Evolutionary conservation across 108 stramenopile genomes (phyloP).

Genomic region (Conticribra guillardii): DNA sequence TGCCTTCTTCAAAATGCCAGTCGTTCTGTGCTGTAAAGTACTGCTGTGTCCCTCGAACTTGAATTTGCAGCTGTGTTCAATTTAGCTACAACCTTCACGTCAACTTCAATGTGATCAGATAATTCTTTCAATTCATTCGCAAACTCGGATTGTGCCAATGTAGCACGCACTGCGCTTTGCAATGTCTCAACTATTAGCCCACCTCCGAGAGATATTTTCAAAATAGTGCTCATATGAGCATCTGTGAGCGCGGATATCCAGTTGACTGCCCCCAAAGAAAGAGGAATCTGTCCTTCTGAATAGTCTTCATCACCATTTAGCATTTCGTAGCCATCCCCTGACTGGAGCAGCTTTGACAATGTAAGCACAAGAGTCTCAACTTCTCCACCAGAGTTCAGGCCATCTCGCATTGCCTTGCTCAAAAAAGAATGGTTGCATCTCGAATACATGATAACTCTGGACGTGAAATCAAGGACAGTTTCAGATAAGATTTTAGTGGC

Average conservation of each 20-base stretch:
- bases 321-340: constrained; percentile 13
- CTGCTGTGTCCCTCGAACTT: constrained; percentile 13
- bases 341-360: constrained; percentile 43
- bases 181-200: constrained; percentile 38
- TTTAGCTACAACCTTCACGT: neutral
- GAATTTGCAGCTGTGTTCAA: neutral
- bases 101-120: constrained; percentile 10
- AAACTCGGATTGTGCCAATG: constrained; percentile 36
- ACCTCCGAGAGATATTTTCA: constrained; percentile 42
- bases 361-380: constrained; percentile 44
- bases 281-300: neutral
- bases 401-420: constrained; percentile 40
- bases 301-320: neutral
- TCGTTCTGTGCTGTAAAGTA: constrained; percentile 44
- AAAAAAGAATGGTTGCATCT: constrained; percentile 50
- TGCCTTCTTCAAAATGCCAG: constrained; percentile 25
- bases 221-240: constrained; percentile 41
- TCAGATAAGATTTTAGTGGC: constrained; percentile 34
- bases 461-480: constrained; percentile 41
- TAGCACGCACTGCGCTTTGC: constrained; percentile 34
- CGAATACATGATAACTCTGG: constrained; percentile 49
- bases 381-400: constrained; percentile 26
- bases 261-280: constrained; percentile 33
- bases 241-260: constrained; percentile 53
- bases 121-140: constrained; percentile 44